Evolutionary conservation across 139 green algal species (phyloP), one percentile per base, ranked within the genome.

Genomic region (Penium margaritaceum): DNA sequence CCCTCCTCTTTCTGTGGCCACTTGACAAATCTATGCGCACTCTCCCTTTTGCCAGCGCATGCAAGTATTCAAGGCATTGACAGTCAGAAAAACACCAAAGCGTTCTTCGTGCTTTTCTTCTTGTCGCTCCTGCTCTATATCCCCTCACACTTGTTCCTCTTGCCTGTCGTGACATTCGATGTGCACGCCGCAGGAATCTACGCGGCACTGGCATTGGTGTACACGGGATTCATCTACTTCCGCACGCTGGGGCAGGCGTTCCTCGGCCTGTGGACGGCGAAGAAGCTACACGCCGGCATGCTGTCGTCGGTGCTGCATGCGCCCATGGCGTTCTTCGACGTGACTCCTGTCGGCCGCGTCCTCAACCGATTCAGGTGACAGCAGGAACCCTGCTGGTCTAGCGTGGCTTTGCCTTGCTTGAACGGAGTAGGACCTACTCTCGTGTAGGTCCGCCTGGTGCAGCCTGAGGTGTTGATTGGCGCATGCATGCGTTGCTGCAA

Each of bases 251-350:
- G 67, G 0, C 21, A 76, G 30, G 58, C 74, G 4, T 63, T 83
- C 41, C 53, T 74, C 34, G 57, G 66, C 15, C 37, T 76, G 39
- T 84, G 72, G 47, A 74, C 37, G 15, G 39, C 64, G 1, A 70
- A 33, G 21, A 38, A 64, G 29, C 72, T 89, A 65, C 85, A 91
- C 82, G 84, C 90, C 68, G 46, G 74, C 27, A 83, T 94, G 68
- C 81, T 92, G 63, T 35, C 71, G 37, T 78, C 87, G 46, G 66
- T 93, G 0, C 78, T 92, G 81, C 77, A 73, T 27, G 79, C 89
- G 63, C 89, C 88, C 61, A 92, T 95, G 81, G 35, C 75, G 29
- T 96, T 96, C 84, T 96, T 96, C 66, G 90, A 96, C 87, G 95
- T 89, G 46, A 96, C 91, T 27, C 91, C 91, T 3, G 82, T 89